Base-by-base conservation (phyloP, 345 rosid species). In the Toxicodendron radicans region DNA sequence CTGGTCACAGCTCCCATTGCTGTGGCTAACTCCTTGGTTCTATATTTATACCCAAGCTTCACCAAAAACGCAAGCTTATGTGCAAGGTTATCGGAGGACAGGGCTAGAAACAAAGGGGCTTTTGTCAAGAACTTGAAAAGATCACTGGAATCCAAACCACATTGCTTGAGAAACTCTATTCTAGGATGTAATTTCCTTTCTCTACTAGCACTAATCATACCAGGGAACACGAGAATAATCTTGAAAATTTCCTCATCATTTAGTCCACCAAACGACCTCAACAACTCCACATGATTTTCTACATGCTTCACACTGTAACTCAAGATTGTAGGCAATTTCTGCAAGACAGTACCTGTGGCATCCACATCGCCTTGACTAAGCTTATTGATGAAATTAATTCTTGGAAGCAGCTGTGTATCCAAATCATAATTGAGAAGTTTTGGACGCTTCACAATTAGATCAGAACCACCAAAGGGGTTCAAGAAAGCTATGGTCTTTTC, bases 1-100 rank as follows among this genome's bases (percentile, higher is more conserved):
- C 98, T 85, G 56, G 93, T 85, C 48, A 80, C 91, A 79, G 95
- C 90, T 46, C 93, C 97, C 79, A 93, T 68, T 0, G 95, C 93
- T 69, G 76, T 69, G 0, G 91, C 80, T 45, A 93, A 74, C 64
- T 90, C 93, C 84, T 83, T 90, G 7, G 84, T 88, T 79, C 85
- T 83, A 66, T 82, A 79, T 72, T 72, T 61, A 64, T 87, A 88
- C 14, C 95, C 97, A 21, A 90, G 83, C 83, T 90, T 93, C 79
- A 86, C 90, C 30, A 90, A 77, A 81, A 91, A 73, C 57, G 86
- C 93, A 20, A 91, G 91, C 72, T 93, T 90, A 68, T 74, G 81
- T 2, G 74, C 83, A 38, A 90, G 80, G 77, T 91, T 93, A 1
- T 74, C 85, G 27, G 58, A 81, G 4, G 98, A 93, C 49, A 93